A percentile compares a stretch with the other conserved stretches of the same genome.
These are phyloP conservation scores for Alternaria ventricosa DNA, from an alignment of 2,329 filamentous ascomycete species.

Conservation along the genomic window DNA sequence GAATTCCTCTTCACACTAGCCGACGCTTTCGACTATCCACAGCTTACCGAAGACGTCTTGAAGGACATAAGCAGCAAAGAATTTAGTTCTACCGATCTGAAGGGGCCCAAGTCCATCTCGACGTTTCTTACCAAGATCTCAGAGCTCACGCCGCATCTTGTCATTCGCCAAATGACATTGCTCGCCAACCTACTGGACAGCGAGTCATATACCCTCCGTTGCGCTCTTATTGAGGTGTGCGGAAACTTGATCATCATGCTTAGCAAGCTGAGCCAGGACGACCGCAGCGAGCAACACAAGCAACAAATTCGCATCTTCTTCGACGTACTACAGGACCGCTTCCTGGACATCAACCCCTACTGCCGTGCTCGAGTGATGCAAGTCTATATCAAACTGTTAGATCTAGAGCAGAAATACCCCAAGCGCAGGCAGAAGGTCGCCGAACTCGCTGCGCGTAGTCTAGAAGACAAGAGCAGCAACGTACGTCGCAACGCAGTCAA, in stretches of 20 bases:
- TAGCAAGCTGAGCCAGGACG: constrained; percentile 78
- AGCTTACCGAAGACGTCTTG: constrained; percentile 90
- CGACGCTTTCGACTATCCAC: constrained; percentile 97
- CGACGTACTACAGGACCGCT: constrained; percentile 93
- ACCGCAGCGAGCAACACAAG: constrained; percentile 90
- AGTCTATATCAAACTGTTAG: constrained; percentile 89
- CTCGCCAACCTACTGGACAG: constrained; percentile 94
- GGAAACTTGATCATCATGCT: constrained; percentile 93
- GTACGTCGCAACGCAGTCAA: constrained; percentile 96
- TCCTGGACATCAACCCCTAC: constrained; percentile 96
- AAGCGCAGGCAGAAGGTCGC: constrained; percentile 88
- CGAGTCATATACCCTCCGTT: constrained; percentile 94
- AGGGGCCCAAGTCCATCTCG: constrained; percentile 94
- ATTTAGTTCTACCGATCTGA: constrained; percentile 95
- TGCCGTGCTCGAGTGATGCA: constrained; percentile 91
- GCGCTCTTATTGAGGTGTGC: constrained; percentile 93
- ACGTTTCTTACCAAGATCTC: constrained; percentile 92
- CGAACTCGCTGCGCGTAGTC: constrained; percentile 83
- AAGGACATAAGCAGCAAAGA: constrained; percentile 96
- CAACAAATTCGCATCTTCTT: constrained; percentile 97
- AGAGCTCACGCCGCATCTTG: constrained; percentile 85
- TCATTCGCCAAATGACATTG: constrained; percentile 97
- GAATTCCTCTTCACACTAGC: constrained; percentile 95
- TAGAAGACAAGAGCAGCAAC: constrained; percentile 98
- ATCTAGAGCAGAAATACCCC: constrained; percentile 88